Conservation (phyloP, 2,329 filamentous ascomycete genomes). For the Mollisia scopiformis region DNA sequence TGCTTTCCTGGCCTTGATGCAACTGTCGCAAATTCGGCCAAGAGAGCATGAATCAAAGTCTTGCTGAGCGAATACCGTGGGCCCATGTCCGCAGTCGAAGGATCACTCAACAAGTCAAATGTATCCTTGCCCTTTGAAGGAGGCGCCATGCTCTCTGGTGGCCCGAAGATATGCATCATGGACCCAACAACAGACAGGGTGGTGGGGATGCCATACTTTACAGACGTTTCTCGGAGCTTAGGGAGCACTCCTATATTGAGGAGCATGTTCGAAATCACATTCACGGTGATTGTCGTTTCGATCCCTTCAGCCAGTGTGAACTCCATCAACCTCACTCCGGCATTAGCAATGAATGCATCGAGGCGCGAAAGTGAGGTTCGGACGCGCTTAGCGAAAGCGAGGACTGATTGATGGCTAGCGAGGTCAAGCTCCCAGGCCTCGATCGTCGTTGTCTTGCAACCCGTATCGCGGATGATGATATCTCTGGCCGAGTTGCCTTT, state of each 20-base stretch:
- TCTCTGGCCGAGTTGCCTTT: conserved; percentile 7
- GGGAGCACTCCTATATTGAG: conserved; percentile 24
- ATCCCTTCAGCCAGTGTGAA: conserved; percentile 20
- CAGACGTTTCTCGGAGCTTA: conserved; percentile 16
- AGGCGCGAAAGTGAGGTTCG: conserved; percentile 41
- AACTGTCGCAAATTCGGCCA: conserved; percentile 1
- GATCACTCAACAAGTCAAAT: conserved; percentile 11
- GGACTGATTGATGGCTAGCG: conserved; percentile 46
- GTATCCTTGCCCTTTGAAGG: background rate
- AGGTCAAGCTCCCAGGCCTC: conserved; percentile 54
- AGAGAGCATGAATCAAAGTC: conserved; percentile 3
- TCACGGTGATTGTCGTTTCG: conserved; percentile 25
- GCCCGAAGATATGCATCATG: conserved; percentile 2
- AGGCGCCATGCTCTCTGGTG: background rate
- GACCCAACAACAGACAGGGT: conserved; percentile 7
- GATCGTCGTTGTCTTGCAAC: background rate
- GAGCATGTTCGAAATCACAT: conserved; percentile 29
- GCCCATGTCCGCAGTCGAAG: conserved; percentile 6
- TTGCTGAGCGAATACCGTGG: conserved; percentile 4
- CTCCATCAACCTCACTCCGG: conserved; percentile 1
- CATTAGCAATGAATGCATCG: conserved; percentile 45
- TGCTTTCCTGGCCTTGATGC: background rate
- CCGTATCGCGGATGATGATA: background rate
- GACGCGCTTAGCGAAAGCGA: conserved; percentile 43
- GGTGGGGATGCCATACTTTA: background rate